Base-by-base conservation (phyloP, 106 monocot genomes). In the Platanthera zijinensis region DNA sequence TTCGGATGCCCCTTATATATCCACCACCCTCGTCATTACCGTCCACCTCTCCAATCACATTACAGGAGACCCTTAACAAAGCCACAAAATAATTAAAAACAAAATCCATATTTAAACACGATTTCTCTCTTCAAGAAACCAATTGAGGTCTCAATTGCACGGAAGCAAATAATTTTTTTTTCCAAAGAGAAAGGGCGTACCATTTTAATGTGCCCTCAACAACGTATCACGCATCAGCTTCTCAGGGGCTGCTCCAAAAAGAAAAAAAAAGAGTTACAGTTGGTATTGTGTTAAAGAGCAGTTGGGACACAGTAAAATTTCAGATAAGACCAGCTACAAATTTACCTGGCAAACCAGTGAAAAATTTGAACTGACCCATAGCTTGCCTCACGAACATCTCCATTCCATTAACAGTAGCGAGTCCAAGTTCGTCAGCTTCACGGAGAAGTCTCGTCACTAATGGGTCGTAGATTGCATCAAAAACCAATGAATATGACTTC, bases 321-420 rank as follows among this genome's bases (percentile, higher is more conserved):
- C 9, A 22, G 6, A 62, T 14, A 18, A 12, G 51, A 47, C 15
- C n/a, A 39, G 46, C 69, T 47, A 46, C 8, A 74, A 50, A 56
- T 61, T 50, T 81, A 97, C 97, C 93, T 73, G 85, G 63, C 69
- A 85, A 73, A 57, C 87, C 84, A 12, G 93, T 97, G 80, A 97
- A 97, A 51, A 85, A 75, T 73, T 93, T 87, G 77, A 91, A 93
- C 70, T 97, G 96, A 61, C 87, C 84, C 81, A 89, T 89, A 50
- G 91, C 96, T 48, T 97, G 96, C 39, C 96, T 83, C 15, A 97
- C 75, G 68, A 97, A 94, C 97, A 97, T 97, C 83, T 97, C 97
- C 5, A 89, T 48, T 66, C 97, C 97, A 79, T 85, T 89, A 53
- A 96, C 90, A 83, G 78, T 74, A 46, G 80, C 67, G 7, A 82